A percentile compares a stretch with the other conserved stretches of the same genome.
Conservation (phyloP, 225 moss, liverwort and hornwort species). For the Pseudisothecium myosuroides region DNA sequence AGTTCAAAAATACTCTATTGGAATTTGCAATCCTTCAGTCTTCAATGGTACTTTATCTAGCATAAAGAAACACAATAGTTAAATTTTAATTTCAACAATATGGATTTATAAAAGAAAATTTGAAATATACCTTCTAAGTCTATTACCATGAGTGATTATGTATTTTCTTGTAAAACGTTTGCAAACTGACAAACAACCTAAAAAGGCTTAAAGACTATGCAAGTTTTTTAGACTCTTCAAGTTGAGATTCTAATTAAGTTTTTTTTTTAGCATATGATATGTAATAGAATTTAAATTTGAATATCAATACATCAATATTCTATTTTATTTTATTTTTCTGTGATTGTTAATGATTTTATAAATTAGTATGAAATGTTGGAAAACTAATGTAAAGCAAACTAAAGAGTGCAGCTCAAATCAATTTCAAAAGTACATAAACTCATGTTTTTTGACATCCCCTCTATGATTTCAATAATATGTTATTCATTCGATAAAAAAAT, state of each 20-base stretch:
- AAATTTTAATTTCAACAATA: background rate
- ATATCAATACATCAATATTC: too few relatives aligned
- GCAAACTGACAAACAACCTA: fast-evolving
- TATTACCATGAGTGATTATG: too few relatives aligned
- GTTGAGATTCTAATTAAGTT: background rate
- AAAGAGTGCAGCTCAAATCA: background rate
- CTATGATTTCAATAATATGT: background rate
- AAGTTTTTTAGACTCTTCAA: background rate
- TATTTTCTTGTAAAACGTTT: background rate
- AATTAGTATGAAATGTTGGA: background rate
- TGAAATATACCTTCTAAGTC: too few relatives aligned
- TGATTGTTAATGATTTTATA: background rate
- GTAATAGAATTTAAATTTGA: background rate
- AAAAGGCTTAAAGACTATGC: background rate
- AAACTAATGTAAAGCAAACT: background rate
- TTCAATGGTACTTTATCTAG: background rate
- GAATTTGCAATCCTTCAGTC: background rate
- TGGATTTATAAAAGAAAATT: background rate
- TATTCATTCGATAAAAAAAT: background rate
- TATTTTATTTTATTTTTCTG: too few relatives aligned
- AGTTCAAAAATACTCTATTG: background rate
- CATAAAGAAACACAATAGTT: background rate
- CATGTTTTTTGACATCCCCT: too few relatives aligned
- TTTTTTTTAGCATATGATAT: too few relatives aligned
- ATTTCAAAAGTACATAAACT: background rate